Base-by-base conservation (phyloP, 495 filamentous ascomycete genomes). In the Thozetella sp. region DNA sequence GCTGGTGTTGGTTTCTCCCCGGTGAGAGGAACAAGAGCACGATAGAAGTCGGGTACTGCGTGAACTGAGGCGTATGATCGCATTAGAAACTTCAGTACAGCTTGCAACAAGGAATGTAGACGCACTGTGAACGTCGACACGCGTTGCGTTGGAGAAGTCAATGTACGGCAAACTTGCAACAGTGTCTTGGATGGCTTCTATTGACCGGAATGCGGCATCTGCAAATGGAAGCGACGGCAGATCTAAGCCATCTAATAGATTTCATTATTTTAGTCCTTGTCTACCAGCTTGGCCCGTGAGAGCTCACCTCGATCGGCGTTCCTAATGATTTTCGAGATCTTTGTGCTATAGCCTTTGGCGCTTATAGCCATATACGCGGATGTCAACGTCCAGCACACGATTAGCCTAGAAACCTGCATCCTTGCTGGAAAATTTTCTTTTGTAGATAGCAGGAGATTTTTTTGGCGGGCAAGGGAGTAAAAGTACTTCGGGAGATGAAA, bases 201-300 rank as follows among this genome's bases (percentile, higher is more conserved):
- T 53, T 10, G 46, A 58, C 11, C 23, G 22, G 46, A 58, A 58
- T 25, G 56, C 45, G n/a, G 56, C 56, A 19, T 51, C 25, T 50
- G 56, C 56, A n/a, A 58, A 58, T n/a, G 48, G 56, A 34, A 58
- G 46, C 17, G 48, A 24, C 23, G 25, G 40, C 56, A 58, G 27
- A 22, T 58, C 46, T 23, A 58, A 51, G 2, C 19, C 53, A 54
- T 54, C 53, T 54, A 25, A 4, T 30, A 13, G 22, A 10, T 22
- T 10, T 22, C 13, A 27, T 25, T 24, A 25, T 20, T 22, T 17
- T 30, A 19, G 30, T 54, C 19, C 19, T 22, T 13, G 2, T 22
- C 22, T 40, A 3, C 19, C 25, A 22, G 20, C 12, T 11, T 30
- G 2, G n/a, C 26, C 19, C 17, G 4, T 4, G 22, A 3, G 15